A percentile compares a stretch with the other conserved stretches of the same genome.
phyloP scores from a whole-genome alignment of 139 green algal genomes.

The Ettlia oleoabundans region DNA sequence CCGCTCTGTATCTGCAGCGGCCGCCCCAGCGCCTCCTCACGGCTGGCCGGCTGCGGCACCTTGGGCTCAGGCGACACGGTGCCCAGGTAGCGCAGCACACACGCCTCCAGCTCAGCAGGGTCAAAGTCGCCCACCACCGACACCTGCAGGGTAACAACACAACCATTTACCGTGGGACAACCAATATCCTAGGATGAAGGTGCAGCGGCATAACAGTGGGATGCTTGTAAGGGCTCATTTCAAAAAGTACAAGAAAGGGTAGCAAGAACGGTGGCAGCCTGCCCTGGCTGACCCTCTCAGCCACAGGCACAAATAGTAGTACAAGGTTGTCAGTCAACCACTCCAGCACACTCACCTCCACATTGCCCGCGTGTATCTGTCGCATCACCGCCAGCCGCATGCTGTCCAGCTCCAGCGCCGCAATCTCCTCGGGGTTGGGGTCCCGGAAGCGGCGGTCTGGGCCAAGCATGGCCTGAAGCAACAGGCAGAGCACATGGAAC shows the following conservation, averaged over 20 bases:
- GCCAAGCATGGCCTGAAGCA: constrained; percentile 77
- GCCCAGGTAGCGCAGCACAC: constrained; percentile 71
- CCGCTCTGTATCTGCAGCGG: constrained; percentile 37
- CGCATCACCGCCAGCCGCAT: constrained; percentile 68
- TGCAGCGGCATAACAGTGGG: neutral
- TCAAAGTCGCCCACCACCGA: constrained; percentile 95
- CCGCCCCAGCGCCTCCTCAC: neutral
- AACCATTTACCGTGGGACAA: too few relatives aligned
- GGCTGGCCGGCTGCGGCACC: constrained; percentile 11
- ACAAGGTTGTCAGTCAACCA: neutral
- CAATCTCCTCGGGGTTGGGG: constrained; percentile 81
- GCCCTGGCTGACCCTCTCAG: neutral
- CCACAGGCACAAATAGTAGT: neutral
- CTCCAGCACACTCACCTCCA: constrained; percentile 60
- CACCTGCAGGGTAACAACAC: neutral
- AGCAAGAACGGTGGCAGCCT: too few relatives aligned
- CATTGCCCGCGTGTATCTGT: constrained; percentile 73
- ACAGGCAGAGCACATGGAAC: neutral
- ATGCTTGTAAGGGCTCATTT: neutral
- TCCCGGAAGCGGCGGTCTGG: constrained; percentile 86
- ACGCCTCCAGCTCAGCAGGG: constrained; percentile 44
- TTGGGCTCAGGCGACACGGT: constrained; percentile 55
- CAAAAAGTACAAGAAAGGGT: too few relatives aligned
- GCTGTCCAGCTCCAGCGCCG: constrained; percentile 83
- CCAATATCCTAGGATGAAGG: too few relatives aligned